Percentiles rank a stretch among this genome's conserved stretches.
phyloP scores from a whole-genome alignment of 768 basidiomycete genomes.

The Scleroderma bovista region DNA sequence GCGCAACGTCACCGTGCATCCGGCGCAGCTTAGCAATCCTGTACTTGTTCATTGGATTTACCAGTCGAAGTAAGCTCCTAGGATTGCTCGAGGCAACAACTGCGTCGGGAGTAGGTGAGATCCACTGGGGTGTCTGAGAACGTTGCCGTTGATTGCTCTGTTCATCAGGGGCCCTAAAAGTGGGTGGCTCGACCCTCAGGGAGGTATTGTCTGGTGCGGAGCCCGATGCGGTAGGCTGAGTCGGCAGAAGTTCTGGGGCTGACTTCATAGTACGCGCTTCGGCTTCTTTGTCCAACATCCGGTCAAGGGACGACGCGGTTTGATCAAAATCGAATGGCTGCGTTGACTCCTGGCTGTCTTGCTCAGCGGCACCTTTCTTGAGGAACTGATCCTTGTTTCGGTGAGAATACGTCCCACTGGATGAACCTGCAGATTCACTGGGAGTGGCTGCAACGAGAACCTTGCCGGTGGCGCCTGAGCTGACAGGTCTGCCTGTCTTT shows the following conservation, averaged over 20 bases:
- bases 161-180: background rate
- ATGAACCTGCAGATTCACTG: constrained; percentile 19
- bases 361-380: constrained; percentile 8
- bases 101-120: constrained; percentile 10
- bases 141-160: background rate
- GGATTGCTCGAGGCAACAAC: constrained; percentile 21
- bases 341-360: constrained; percentile 19
- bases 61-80: constrained; percentile 28
- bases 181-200: constrained; percentile 3
- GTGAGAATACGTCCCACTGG: constrained; percentile 6
- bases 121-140: constrained; percentile 18
- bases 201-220: constrained; percentile 3
- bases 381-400: constrained; percentile 8
- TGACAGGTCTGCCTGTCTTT: constrained; percentile 6
- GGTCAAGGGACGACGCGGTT: constrained; percentile 38
- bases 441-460: constrained; percentile 44
- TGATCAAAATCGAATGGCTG: constrained; percentile 32
- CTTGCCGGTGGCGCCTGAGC: constrained; percentile 9
- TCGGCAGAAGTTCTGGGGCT: constrained; percentile 18
- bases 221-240: constrained; percentile 7
- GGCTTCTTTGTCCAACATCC: constrained; percentile 32
- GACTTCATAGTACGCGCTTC: constrained; percentile 12
- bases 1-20: constrained; percentile 16
- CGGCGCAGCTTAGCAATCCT: constrained; percentile 23
- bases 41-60: constrained; percentile 29